Evolutionary conservation across 768 basidiomycete genomes (phyloP).

Genomic region (Calocera viscosa): DNA sequence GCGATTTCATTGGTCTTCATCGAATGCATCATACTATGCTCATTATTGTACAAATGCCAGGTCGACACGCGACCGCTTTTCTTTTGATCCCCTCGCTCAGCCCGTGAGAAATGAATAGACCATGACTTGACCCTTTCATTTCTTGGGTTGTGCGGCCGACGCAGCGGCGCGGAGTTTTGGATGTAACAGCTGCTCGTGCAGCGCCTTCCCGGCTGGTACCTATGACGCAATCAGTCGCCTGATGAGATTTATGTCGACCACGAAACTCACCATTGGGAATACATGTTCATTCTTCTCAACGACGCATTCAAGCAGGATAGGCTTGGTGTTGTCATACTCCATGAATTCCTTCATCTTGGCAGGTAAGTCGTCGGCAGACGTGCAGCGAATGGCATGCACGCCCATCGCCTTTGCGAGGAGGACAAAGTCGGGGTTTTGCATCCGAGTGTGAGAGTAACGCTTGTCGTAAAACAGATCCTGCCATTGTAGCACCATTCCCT

Average conservation of each 20-base stretch:
- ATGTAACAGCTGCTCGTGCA: constrained; percentile 83
- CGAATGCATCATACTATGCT: not conserved
- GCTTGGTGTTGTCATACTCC: constrained; percentile 77
- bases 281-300: constrained; percentile 79
- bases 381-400: constrained; percentile 77
- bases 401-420: constrained; percentile 81
- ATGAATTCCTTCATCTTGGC: constrained; percentile 98
- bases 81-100: not conserved
- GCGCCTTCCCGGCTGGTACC: constrained; percentile 86
- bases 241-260: too few relatives aligned
- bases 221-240: constrained; percentile 21
- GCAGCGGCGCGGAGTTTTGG: constrained; percentile 28
- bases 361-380: constrained; percentile 59
- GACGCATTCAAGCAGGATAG: constrained; percentile 80
- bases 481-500: constrained; percentile 99
- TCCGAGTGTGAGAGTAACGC: constrained; percentile 91
- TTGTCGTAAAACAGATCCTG: constrained; percentile 97
- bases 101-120: not conserved
- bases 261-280: constrained; percentile 66
- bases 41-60: not conserved
- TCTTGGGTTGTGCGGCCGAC: constrained; percentile 6
- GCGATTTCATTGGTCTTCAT: not conserved
- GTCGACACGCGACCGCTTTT: not conserved
- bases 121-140: not conserved
- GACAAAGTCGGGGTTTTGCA: constrained; percentile 94